Evolutionary conservation across 441 rosid species (phyloP).

Genomic region (Erodium texanum): DNA sequence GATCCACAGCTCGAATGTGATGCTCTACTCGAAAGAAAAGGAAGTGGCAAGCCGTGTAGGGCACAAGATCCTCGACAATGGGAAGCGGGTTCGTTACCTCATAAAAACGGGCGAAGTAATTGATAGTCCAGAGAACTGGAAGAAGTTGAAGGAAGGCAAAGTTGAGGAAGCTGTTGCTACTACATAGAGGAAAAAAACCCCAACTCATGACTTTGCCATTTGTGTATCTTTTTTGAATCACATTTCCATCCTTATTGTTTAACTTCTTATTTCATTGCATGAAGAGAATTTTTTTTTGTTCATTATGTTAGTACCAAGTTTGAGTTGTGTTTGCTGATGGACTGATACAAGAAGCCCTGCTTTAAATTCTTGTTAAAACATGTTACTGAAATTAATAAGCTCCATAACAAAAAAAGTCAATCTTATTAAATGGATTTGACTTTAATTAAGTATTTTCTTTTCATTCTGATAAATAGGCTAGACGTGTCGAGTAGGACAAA

Average conservation of each 20-base stretch:
- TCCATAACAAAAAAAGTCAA: no score
- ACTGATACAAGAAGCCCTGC: no score
- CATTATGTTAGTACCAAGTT: not conserved
- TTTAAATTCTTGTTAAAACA: no score
- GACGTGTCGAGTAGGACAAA: no score
- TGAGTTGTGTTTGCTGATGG: not conserved
- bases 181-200: conserved; percentile 11
- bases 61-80: conserved; percentile 65
- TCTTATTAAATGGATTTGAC: no score
- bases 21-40: conserved; percentile 82
- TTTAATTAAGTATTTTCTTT: no score
- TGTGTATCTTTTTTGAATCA: conserved; percentile 16
- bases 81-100: conserved; percentile 64
- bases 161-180: conserved; percentile 28
- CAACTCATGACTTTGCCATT: conserved; percentile 5
- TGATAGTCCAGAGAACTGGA: conserved; percentile 65
- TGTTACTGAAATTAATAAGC: no score
- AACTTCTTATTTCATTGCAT: not conserved
- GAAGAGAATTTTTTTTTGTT: not conserved
- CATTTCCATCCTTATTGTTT: conserved; percentile 8
- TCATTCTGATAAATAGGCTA: no score
- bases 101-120: conserved; percentile 79
- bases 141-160: conserved; percentile 67
- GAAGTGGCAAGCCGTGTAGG: conserved; percentile 73
- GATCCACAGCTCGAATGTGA: conserved; percentile 90